These are phyloP conservation scores for Curvularia sp. DNA, from an alignment of 2,329 filamentous ascomycete species.

Conservation along the genomic window DNA sequence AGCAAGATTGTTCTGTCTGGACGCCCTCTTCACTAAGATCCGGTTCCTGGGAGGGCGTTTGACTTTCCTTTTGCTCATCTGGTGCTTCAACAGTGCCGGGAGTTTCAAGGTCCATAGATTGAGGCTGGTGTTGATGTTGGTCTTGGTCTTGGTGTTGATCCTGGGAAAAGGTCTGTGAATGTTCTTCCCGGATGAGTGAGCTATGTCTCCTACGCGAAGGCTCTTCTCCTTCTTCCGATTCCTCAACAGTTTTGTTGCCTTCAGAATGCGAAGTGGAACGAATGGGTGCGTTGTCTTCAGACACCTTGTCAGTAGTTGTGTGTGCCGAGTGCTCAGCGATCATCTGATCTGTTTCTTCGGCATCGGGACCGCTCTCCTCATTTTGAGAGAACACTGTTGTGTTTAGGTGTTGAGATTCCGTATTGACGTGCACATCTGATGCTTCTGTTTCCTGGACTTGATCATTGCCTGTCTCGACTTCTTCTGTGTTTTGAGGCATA, in stretches of 20 bases:
- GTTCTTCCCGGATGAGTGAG: not conserved
- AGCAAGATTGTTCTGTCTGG: conserved; percentile 1
- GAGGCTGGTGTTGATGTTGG: not conserved
- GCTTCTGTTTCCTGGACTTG: not conserved
- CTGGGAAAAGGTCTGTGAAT: not conserved
- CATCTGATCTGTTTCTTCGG: not conserved
- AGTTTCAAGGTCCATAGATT: conserved; percentile 5
- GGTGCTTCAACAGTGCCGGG: conserved; percentile 1
- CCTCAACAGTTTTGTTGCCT: conserved; percentile 2
- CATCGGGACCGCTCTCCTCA: not conserved
- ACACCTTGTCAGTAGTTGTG: not conserved
- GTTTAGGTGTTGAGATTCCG: not conserved
- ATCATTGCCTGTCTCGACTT: not conserved
- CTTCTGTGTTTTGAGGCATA: not conserved
- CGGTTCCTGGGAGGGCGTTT: conserved; percentile 11
- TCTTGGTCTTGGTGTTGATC: conserved; percentile 2
- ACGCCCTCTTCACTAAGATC: not conserved
- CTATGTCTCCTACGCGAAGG: not conserved
- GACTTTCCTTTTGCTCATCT: conserved; percentile 9
- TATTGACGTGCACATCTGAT: not conserved
- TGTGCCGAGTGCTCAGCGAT: not conserved
- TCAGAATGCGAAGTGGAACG: not conserved
- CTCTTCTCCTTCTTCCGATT: conserved; percentile 2
- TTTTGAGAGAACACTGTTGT: conserved; percentile 23
- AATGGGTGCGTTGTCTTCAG: not conserved